Conservation (phyloP, 2,329 filamentous ascomycete genomes). For the Rhynchosporium secalis region DNA sequence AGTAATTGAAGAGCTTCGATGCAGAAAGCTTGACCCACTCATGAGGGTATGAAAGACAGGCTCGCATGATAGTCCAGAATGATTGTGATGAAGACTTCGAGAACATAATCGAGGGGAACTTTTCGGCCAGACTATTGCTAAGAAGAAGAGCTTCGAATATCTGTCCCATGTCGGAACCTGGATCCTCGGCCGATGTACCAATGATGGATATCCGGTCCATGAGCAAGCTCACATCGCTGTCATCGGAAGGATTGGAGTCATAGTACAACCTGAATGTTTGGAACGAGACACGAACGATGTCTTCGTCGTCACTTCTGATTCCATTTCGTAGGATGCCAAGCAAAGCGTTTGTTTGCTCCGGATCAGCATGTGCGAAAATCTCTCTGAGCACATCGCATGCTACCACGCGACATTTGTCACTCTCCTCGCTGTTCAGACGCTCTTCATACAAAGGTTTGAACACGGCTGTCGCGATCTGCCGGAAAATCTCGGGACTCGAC, state of each 20-base stretch:
- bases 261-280: conserved; percentile 84
- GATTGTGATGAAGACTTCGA: conserved; percentile 52
- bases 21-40: conserved; percentile 74
- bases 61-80: conserved; percentile 72
- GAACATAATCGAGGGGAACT: conserved; percentile 64
- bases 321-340: conserved; percentile 70
- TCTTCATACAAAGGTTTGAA: conserved; percentile 86
- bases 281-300: conserved; percentile 71
- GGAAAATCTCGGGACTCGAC: conserved; percentile 76
- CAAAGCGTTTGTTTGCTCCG: conserved; percentile 70
- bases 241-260: conserved; percentile 60
- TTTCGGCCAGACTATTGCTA: conserved; percentile 65
- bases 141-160: conserved; percentile 72
- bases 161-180: conserved; percentile 66
- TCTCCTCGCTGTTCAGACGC: conserved; percentile 70
- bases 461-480: conserved; percentile 77
- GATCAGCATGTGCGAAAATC: conserved; percentile 76
- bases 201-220: conserved; percentile 54
- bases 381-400: conserved; percentile 78
- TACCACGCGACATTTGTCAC: conserved; percentile 79
- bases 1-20: conserved; percentile 71
- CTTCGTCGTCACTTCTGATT: conserved; percentile 70
- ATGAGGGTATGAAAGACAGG: conserved; percentile 71
- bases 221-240: conserved; percentile 57
- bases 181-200: conserved; percentile 53